phyloP scores from a whole-genome alignment of 306 rosid species.

The Dicorynia guianensis region DNA sequence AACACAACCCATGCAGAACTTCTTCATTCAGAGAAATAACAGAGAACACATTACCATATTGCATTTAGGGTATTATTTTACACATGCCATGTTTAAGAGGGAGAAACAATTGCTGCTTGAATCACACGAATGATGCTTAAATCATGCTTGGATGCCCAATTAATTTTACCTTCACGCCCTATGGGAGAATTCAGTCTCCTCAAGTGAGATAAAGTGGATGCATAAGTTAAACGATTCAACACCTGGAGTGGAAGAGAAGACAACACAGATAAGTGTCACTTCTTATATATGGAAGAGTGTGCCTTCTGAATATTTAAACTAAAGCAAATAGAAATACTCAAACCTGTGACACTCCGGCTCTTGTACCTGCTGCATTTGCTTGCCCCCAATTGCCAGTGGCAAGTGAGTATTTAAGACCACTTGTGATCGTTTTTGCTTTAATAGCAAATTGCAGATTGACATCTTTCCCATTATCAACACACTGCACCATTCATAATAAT shows the following conservation, averaged over 20 bases:
- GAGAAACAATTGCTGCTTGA: background rate
- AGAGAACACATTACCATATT: background rate
- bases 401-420: conserved; percentile 97
- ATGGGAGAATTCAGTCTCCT: conserved; percentile 97
- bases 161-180: conserved; percentile 90
- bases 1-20: background rate
- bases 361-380: conserved; percentile 99
- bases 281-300: background rate
- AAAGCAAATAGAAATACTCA: conserved; percentile 21
- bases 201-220: conserved; percentile 94
- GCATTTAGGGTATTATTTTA: conserved; percentile 21
- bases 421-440: conserved; percentile 97
- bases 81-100: conserved; percentile 26
- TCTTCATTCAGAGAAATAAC: background rate
- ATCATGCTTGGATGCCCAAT: conserved; percentile 3
- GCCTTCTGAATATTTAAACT: background rate
- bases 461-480: conserved; percentile 98
- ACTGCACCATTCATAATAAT: conserved; percentile 58
- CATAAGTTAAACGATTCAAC: conserved; percentile 93
- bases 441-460: conserved; percentile 98
- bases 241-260: conserved; percentile 56
- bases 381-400: conserved; percentile 99
- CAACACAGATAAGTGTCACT: background rate
- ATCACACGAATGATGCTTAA: background rate
- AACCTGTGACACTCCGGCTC: conserved; percentile 99